phyloP scores from a whole-genome alignment of 2,329 filamentous ascomycete species.

The Neonectria ditissima region DNA sequence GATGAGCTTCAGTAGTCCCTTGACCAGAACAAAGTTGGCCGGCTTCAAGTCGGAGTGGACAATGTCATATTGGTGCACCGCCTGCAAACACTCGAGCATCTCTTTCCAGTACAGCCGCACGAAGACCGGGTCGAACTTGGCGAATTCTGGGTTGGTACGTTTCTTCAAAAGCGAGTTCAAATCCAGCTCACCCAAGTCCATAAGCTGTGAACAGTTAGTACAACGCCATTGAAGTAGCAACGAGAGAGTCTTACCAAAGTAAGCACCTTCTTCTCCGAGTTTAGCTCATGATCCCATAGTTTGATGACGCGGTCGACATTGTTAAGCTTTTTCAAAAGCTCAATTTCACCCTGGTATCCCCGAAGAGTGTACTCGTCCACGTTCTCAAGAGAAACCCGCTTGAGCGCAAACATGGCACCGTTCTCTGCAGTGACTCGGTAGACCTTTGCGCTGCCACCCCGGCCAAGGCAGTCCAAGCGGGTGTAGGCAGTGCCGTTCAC shows the following conservation, averaged over 20 bases:
- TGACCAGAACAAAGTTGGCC: slow-evolving; percentile 94
- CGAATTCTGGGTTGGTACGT: slow-evolving; percentile 76
- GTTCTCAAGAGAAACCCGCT: slow-evolving; percentile 90
- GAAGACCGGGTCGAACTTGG: slow-evolving; percentile 87
- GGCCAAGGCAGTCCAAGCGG: slow-evolving; percentile 88
- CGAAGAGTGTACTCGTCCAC: slow-evolving; percentile 85
- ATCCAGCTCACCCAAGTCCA: slow-evolving; percentile 97
- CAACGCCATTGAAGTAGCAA: neutral
- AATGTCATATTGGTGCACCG: slow-evolving; percentile 90
- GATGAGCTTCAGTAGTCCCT: slow-evolving; percentile 92
- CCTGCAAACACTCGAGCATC: slow-evolving; percentile 94
- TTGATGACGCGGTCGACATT: slow-evolving; percentile 91
- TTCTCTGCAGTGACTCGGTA: slow-evolving; percentile 98
- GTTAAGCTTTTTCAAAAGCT: slow-evolving; percentile 83
- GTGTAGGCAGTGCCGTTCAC: slow-evolving; percentile 95
- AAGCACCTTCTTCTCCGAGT: slow-evolving; percentile 88
- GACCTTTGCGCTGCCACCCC: slow-evolving; percentile 93
- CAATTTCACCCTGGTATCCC: slow-evolving; percentile 96
- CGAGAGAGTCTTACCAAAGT: slow-evolving; percentile 73
- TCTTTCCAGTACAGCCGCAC: slow-evolving; percentile 99
- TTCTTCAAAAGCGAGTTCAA: slow-evolving; percentile 86
- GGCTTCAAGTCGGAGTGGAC: slow-evolving; percentile 98
- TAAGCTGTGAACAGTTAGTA: slow-evolving; percentile 69
- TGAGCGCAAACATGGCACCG: slow-evolving; percentile 93
- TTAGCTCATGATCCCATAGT: slow-evolving; percentile 92